Base-by-base conservation (phyloP, 805 yeast genomes). In the Candida pini region DNA sequence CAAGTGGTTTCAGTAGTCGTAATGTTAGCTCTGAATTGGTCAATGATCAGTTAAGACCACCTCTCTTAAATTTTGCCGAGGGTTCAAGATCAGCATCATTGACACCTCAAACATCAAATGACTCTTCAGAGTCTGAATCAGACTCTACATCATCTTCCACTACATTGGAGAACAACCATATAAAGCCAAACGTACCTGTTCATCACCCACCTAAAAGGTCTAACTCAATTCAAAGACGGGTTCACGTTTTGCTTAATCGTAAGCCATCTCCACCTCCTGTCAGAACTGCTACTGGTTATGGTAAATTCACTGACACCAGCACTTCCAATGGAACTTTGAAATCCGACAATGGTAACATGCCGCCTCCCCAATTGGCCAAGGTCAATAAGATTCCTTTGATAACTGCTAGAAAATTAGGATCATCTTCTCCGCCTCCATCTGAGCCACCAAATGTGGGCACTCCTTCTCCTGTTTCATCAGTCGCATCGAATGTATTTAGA, bases 251-350 rank as follows among this genome's bases (percentile, higher is more conserved):
- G 26, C 54, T 77, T 36, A 64, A 56, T 39, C 63, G 66, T 45
- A 57, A 54, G 40, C 56, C 57, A 33, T 60, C 71, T 4, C 71
- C 73, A 9, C 71, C 72, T 3, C 61, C 71, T 0, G 53, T 60
- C 13, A 79, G 73, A 47, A 78, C 90, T 0, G 95, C 95, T 0
- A 57, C 67, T 5, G 96, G 96, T 0, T 87, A 88, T 56, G 96
- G 96, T 6, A 75, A 76, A 52, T 84, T 71, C 51, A 78, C 89
- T 0, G 26, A 13, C 6, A 17, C 23, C 8, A 9, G 26, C 20
- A 20, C 28, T 25, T 9, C 19, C 16, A 5, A 33, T 10, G 28
- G 29, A 23, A 43, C 30, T 18, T 28, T 18, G 4, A 21, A 26
- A n/a, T n/a, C n/a, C n/a, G n/a, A n/a, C 19, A 12, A 23, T 14